A percentile compares a stretch with the other conserved stretches of the same genome.
These are phyloP conservation scores for Leishmania major DNA, from an alignment of 208 protist species.

Conservation along the genomic window DNA sequence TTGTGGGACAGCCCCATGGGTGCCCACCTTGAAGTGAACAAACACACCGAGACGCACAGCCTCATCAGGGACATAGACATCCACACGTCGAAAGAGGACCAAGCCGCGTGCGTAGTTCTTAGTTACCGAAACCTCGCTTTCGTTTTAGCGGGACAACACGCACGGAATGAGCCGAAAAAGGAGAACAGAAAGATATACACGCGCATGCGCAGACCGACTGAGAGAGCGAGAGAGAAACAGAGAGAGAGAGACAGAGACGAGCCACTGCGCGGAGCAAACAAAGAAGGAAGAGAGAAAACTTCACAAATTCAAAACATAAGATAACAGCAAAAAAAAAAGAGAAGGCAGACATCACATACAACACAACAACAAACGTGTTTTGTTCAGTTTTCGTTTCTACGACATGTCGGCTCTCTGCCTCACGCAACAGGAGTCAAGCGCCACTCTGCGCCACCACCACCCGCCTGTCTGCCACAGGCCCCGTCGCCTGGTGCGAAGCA, in stretches of 20 bases:
- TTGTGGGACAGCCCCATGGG: not conserved
- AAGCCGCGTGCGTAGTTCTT: not conserved
- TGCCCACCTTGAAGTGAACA: not conserved
- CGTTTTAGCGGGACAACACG: not conserved
- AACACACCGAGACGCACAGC: not conserved
- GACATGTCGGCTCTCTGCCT: not conserved
- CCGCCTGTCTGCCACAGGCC: not conserved
- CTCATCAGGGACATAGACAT: not conserved
- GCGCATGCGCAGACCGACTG: not conserved
- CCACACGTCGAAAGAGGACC: not conserved
- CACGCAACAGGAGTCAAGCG: not conserved
- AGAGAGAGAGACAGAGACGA: not conserved
- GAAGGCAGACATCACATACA: not conserved
- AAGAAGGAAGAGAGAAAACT: not conserved
- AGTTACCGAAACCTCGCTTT: not conserved
- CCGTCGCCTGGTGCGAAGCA: not conserved
- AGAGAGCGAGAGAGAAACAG: not conserved
- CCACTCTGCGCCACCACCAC: not conserved
- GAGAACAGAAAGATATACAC: not conserved
- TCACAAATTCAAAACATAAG: not conserved
- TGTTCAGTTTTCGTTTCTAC: slow-evolving; percentile 1
- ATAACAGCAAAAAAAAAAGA: not conserved
- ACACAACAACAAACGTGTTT: not conserved
- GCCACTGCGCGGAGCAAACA: not conserved
- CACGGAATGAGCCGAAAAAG: not conserved